A percentile compares a stretch with the other conserved stretches of the same genome.
Evolutionary conservation across 345 rosid genomes (phyloP).

Genomic region (Hevea brasiliensis): DNA sequence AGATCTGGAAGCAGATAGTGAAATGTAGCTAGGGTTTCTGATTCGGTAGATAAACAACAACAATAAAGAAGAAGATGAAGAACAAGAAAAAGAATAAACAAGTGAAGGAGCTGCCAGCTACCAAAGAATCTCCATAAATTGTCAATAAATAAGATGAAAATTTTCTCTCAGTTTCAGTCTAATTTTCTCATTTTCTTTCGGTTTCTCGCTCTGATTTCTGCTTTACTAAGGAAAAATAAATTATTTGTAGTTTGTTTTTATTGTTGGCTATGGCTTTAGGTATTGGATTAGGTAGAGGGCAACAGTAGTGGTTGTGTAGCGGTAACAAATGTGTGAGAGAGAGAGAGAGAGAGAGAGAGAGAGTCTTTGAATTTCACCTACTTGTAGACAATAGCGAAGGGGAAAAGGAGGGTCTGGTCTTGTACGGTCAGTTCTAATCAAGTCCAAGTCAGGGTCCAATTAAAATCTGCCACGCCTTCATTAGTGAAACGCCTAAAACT

Average conservation of each 20-base stretch:
- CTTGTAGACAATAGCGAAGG: conserved; percentile 27
- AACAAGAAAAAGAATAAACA: too few species aligned
- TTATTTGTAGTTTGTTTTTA: not conserved
- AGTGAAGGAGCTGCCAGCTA: too few species aligned
- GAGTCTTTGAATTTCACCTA: conserved; percentile 53
- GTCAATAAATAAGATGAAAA: too few species aligned
- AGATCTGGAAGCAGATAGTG: conserved; percentile 31
- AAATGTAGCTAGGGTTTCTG: conserved; percentile 24
- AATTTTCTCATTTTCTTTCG: conserved; percentile 21
- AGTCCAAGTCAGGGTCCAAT: conserved; percentile 25
- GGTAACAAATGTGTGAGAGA: conserved; percentile 18
- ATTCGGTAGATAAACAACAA: conserved; percentile 6
- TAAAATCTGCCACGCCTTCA: conserved; percentile 22
- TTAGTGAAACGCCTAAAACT: not conserved
- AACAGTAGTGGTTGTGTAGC: conserved; percentile 30
- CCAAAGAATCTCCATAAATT: conserved; percentile 17
- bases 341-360: not conserved
- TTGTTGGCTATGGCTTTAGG: conserved; percentile 7
- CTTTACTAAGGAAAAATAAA: not conserved
- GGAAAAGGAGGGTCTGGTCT: conserved; percentile 27
- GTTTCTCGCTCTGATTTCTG: conserved; percentile 6
- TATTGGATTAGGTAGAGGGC: conserved; percentile 37
- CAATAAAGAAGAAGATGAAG: conserved; percentile 31
- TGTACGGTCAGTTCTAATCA: conserved; percentile 30
- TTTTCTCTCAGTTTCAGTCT: too few species aligned